phyloP scores from a whole-genome alignment of 768 basidiomycete species.

The Rhizopogon roseolus region DNA sequence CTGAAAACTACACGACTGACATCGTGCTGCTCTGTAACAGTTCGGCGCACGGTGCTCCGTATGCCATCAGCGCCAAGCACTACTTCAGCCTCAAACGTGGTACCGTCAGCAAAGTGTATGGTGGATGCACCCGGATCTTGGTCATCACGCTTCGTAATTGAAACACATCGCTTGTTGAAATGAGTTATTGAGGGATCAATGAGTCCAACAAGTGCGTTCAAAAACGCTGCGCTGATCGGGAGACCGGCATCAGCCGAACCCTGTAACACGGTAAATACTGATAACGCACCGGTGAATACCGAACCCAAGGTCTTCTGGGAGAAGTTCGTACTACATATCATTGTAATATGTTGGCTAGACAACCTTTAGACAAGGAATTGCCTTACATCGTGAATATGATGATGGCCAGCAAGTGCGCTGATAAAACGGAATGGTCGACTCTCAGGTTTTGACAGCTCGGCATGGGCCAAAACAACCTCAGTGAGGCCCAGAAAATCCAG shows the following conservation, averaged over 20 bases:
- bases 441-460: constrained; percentile 29
- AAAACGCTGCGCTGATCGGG: constrained; percentile 45
- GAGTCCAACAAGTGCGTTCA: constrained; percentile 41
- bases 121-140: constrained; percentile 16
- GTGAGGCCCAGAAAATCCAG: constrained; percentile 40
- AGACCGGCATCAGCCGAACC: background rate
- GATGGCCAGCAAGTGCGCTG: constrained; percentile 36
- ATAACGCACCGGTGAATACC: constrained; percentile 41
- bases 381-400: constrained; percentile 41
- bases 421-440: constrained; percentile 33
- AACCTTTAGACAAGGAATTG: background rate
- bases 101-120: constrained; percentile 47
- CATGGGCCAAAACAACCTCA: constrained; percentile 34
- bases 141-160: constrained; percentile 20
- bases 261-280: background rate
- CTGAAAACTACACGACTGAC: constrained; percentile 34
- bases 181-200: constrained; percentile 38
- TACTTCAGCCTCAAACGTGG: constrained; percentile 39
- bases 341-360: background rate
- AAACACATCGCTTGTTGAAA: constrained; percentile 47
- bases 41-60: constrained; percentile 32
- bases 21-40: constrained; percentile 27
- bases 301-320: constrained; percentile 32
- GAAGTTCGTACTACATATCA: constrained; percentile 29
- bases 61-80: constrained; percentile 40